These are phyloP conservation scores for Cicer cuneatum DNA, from an alignment of 306 rosid genomes.

Conservation along the genomic window DNA sequence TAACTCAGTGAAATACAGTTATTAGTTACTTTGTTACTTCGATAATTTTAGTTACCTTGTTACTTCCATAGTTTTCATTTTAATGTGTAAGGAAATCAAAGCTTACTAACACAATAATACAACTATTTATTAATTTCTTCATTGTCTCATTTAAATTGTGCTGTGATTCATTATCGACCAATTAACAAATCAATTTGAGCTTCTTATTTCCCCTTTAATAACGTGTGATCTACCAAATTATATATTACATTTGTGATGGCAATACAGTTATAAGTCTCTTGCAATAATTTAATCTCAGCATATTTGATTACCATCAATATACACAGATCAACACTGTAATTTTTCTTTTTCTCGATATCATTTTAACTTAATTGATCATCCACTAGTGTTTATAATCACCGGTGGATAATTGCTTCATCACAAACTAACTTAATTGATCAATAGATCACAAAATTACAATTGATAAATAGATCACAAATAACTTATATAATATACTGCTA, in stretches of 20 bases:
- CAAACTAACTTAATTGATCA: too few relatives aligned
- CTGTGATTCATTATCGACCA: slow-evolving; percentile 26
- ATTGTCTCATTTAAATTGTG: neutral
- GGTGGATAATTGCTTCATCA: too few relatives aligned
- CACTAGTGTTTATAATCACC: too few relatives aligned
- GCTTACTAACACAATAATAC: neutral
- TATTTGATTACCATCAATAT: neutral
- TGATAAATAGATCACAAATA: too few relatives aligned
- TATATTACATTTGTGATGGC: neutral
- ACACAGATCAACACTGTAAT: neutral
- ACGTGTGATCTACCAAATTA: slow-evolving; percentile 27
- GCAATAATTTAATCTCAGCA: neutral
- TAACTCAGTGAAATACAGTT: slow-evolving; percentile 30
- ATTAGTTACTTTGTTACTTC: slow-evolving; percentile 14
- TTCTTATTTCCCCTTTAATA: neutral
- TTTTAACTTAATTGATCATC: slow-evolving; percentile 15
- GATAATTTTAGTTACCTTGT: slow-evolving; percentile 8
- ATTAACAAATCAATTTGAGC: slow-evolving; percentile 16
- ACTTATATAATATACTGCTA: too few relatives aligned
- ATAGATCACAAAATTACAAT: too few relatives aligned
- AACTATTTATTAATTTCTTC: neutral
- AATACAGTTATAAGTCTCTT: neutral
- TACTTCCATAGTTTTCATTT: slow-evolving; percentile 24
- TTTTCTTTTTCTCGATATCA: neutral
- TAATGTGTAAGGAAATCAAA: slow-evolving; percentile 30